These are phyloP conservation scores for Tetradesmus obliquus DNA, from an alignment of 139 green algal genomes.

Conservation along the genomic window DNA sequence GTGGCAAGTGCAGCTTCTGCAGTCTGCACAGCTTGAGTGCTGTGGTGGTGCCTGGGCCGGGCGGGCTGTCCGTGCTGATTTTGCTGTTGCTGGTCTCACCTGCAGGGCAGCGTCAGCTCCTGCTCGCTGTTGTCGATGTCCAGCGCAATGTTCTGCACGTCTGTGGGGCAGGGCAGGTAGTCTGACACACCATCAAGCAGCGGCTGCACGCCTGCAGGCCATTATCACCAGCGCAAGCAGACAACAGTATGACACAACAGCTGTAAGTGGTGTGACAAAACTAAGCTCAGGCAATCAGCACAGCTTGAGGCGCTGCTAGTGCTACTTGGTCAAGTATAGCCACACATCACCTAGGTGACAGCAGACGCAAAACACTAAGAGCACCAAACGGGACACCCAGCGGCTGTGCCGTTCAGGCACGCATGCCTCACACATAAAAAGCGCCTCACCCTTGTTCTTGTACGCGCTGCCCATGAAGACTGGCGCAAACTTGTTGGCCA, in stretches of 20 bases:
- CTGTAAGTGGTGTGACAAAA: neutral
- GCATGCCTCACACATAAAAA: neutral
- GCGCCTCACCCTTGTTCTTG: constrained; percentile 84
- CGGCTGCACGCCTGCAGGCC: constrained; percentile 72
- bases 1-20: no score
- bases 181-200: constrained; percentile 79
- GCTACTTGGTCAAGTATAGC: no score
- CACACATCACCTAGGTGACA: no score
- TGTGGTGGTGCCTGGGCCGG: neutral
- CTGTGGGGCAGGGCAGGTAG: constrained; percentile 93
- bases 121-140: constrained; percentile 66
- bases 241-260: neutral
- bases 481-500: constrained; percentile 86
- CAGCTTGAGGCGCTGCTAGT: no score
- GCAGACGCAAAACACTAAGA: no score
- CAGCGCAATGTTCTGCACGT: constrained; percentile 64
- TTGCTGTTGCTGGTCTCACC: neutral
- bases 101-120: constrained; percentile 70
- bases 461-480: constrained; percentile 98
- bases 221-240: neutral
- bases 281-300: no score
- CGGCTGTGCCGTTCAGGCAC: neutral
- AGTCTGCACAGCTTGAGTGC: neutral
- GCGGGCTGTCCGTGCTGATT: neutral
- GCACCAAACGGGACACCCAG: neutral